phyloP scores from a whole-genome alignment of 2,329 filamentous ascomycete genomes.

The Arachnopeziza araneosa region DNA sequence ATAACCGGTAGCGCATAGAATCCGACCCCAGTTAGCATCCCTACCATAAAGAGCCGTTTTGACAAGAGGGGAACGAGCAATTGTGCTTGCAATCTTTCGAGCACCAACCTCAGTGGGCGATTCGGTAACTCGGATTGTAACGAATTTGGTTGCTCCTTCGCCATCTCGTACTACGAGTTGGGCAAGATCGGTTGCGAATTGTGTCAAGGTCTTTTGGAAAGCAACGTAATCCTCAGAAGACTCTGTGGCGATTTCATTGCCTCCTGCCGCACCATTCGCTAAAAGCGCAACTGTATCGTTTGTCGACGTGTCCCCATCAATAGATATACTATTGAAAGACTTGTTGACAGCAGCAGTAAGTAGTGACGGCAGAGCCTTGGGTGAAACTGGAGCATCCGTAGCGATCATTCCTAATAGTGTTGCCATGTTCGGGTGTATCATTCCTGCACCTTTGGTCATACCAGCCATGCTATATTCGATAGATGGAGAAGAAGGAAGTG shows the following conservation, averaged over 20 bases:
- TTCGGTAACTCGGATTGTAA: constrained; percentile 80
- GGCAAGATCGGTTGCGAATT: constrained; percentile 77
- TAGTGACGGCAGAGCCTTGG: constrained; percentile 60
- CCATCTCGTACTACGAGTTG: constrained; percentile 94
- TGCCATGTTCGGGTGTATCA: constrained; percentile 99
- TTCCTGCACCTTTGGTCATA: constrained; percentile 96
- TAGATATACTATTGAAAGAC: constrained; percentile 94
- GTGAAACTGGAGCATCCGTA: constrained; percentile 79
- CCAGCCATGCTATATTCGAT: constrained; percentile 80
- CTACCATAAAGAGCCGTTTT: constrained; percentile 97
- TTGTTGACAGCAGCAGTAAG: constrained; percentile 70
- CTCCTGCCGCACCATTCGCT: constrained; percentile 90
- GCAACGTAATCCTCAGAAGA: constrained; percentile 59
- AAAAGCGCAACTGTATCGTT: constrained; percentile 94
- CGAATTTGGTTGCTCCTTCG: constrained; percentile 97
- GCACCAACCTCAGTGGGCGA: constrained; percentile 65
- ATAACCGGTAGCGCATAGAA: constrained; percentile 91
- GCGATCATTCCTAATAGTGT: constrained; percentile 88
- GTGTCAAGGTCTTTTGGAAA: constrained; percentile 65
- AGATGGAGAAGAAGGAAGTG: constrained; percentile 70
- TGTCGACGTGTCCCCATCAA: constrained; percentile 95
- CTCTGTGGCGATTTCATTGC: constrained; percentile 52
- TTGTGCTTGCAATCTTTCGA: constrained; percentile 75
- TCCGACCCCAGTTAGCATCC: constrained; percentile 97
- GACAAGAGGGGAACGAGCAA: constrained; percentile 86